Evolutionary conservation across 805 yeast species (phyloP), one percentile per base, ranked within the genome.

Genomic region (Jamesozyma jinghongensis): DNA sequence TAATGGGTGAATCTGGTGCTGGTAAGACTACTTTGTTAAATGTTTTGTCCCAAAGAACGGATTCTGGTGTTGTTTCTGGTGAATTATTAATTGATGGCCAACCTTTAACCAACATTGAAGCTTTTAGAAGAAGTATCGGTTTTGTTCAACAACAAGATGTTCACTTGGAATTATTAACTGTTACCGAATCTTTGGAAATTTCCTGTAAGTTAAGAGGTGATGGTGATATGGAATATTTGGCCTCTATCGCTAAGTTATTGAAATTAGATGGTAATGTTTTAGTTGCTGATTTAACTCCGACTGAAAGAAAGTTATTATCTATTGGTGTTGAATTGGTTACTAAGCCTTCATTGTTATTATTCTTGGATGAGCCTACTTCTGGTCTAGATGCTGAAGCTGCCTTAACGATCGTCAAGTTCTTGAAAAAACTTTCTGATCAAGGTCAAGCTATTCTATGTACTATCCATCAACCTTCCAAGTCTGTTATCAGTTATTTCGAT

Each of bases 1-100:
- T 76, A 36, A 76, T 75, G 79, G 82, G 82, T 46, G 80, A 74
- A 53, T 74, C 80, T 4, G 82, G 82, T 46, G 81, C 81, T 19
- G 82, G 81, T 52, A 76, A 76, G 56, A 76, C 81, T 0, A 76
- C 82, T 8, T 59, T 76, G 40, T 62, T 76, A 46, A 75, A 76
- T 52, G 70, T 69, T 34, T 56, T 76, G 40, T 69, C 79, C 34
- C 71, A 70, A 52, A 63, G 81, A 53, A 62, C 68, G 32, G 71
- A 69, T 31, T 66, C 67, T 59, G 82, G 82, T 58, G 72, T 71
- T 27, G 67, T 76, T 37, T 68, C 78, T 22, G 81, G 81, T 48
- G 74, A 71, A 32, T 71, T 73, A 69, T 61, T 74, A 49, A 79
- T 77, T 29, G 74, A 74, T 54, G 81, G 80, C 38, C 55, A 60